phyloP scores from a whole-genome alignment of 345 rosid species.

The Clarkia xantiana region DNA sequence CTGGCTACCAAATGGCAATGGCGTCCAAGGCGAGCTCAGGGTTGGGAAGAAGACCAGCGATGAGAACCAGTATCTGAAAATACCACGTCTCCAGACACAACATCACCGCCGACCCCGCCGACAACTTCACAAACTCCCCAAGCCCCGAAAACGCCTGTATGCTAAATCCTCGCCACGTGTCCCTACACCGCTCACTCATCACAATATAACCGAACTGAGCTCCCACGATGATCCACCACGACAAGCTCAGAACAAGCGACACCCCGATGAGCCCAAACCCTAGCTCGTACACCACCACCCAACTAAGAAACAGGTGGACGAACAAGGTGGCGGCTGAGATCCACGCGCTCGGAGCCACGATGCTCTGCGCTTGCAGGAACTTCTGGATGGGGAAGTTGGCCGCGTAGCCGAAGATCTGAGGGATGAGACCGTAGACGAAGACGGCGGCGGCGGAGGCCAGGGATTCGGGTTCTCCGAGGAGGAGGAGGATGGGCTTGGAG shows the following conservation, averaged over 20 bases:
- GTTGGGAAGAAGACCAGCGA: conserved; percentile 59
- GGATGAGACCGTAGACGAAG: conserved; percentile 60
- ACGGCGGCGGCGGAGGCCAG: conserved; percentile 46
- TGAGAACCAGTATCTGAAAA: conserved; percentile 50
- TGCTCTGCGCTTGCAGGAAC: conserved; percentile 52
- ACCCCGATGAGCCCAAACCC: conserved; percentile 49
- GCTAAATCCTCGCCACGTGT: conserved; percentile 58
- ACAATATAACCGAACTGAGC: conserved; percentile 43
- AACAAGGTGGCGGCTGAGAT: conserved; percentile 41
- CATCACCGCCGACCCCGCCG: conserved; percentile 79
- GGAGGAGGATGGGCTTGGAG: conserved; percentile 37
- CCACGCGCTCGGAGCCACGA: conserved; percentile 48
- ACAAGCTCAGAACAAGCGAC: conserved; percentile 49
- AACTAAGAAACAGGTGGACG: conserved; percentile 37
- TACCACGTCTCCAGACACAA: conserved; percentile 90
- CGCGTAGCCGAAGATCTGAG: conserved; percentile 65
- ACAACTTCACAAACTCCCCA: conserved; percentile 54
- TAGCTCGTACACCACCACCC: conserved; percentile 29
- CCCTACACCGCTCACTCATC: conserved; percentile 27
- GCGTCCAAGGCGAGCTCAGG: conserved; percentile 60
- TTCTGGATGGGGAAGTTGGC: conserved; percentile 14
- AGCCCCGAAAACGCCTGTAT: conserved; percentile 50
- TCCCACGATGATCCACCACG: conserved; percentile 76
- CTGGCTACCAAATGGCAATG: conserved; percentile 81
- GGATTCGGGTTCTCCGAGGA: conserved; percentile 39